These are phyloP conservation scores for Monotropa hypopitys DNA, from an alignment of 179 eudicot genomes.

Conservation along the genomic window DNA sequence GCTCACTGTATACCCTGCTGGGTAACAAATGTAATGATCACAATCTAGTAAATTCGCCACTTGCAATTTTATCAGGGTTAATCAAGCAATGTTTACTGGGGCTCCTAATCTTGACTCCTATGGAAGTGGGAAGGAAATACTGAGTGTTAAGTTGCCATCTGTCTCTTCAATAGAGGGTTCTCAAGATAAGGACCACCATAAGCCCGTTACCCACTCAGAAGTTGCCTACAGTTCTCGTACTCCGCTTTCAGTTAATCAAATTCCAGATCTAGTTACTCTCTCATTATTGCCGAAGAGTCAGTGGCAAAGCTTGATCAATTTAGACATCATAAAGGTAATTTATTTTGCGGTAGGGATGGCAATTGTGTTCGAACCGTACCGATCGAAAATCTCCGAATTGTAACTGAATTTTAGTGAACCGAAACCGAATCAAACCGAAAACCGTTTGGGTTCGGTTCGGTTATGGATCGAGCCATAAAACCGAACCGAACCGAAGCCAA, in stretches of 20 bases:
- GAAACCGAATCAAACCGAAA: too few species aligned
- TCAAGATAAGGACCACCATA: conserved; percentile 25
- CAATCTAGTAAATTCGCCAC: background rate
- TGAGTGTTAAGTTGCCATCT: conserved; percentile 64
- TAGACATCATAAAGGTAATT: conserved; percentile 78
- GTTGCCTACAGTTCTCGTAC: conserved; percentile 15
- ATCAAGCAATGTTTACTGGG: conserved; percentile 85
- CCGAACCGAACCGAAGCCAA: too few species aligned
- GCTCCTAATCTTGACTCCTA: conserved; percentile 39
- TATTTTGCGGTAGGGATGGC: too few species aligned
- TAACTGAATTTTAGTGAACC: too few species aligned
- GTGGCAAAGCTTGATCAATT: conserved; percentile 95
- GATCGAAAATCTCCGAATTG: too few species aligned
- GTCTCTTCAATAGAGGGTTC: conserved; percentile 42
- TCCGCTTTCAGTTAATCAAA: conserved; percentile 32
- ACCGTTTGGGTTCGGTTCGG: too few species aligned
- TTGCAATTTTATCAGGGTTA: conserved; percentile 45
- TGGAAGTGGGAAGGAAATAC: conserved; percentile 76
- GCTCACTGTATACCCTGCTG: background rate
- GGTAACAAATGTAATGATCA: background rate
- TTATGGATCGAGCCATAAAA: too few species aligned
- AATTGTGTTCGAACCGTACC: too few species aligned
- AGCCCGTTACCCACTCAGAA: conserved; percentile 16
- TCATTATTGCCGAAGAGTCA: conserved; percentile 90
- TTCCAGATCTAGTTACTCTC: conserved; percentile 89